Evolutionary conservation across 2,329 filamentous ascomycete species (phyloP).

Genomic region (Orbilia quercus): DNA sequence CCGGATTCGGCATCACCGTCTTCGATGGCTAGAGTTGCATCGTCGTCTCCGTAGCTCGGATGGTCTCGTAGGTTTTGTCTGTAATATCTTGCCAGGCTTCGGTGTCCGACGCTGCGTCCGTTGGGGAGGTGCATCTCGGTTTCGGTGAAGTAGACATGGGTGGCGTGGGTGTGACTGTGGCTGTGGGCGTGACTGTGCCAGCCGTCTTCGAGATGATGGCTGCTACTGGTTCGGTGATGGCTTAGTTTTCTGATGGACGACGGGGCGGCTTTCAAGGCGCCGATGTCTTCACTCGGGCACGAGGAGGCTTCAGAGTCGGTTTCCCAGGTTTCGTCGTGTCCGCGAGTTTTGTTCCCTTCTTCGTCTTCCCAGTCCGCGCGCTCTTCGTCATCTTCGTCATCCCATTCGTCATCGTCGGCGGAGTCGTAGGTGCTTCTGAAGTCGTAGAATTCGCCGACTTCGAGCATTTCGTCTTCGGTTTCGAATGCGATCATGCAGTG

Average conservation of each 20-base stretch:
- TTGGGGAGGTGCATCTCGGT: conserved; percentile 93
- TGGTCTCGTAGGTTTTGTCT: conserved; percentile 81
- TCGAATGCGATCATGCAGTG: conserved; percentile 97
- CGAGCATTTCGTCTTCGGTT: conserved; percentile 87
- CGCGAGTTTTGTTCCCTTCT: conserved; percentile 65
- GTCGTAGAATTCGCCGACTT: conserved; percentile 96
- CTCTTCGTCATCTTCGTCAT: conserved; percentile 68
- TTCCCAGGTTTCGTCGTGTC: conserved; percentile 87
- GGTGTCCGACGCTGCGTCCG: conserved; percentile 88
- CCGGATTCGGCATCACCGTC: conserved; percentile 66
- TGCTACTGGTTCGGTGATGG: conserved; percentile 58
- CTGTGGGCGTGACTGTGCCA: conserved; percentile 78
- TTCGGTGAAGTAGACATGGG: conserved; percentile 83
- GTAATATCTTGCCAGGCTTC: conserved; percentile 87
- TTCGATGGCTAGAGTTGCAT: conserved; percentile 64
- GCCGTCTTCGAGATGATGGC: conserved; percentile 79
- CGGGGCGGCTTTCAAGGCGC: conserved; percentile 16
- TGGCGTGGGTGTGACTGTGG: conserved; percentile 73
- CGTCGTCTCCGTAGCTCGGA: conserved; percentile 67
- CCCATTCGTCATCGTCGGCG: conserved; percentile 69
- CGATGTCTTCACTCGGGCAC: conserved; percentile 40
- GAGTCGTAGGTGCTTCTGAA: conserved; percentile 97
- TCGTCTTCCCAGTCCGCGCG: conserved; percentile 68
- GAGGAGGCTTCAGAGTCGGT: conserved; percentile 86
- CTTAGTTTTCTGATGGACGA: conserved; percentile 15